Base-by-base conservation (phyloP, 257 asterid genomes). In the Primulina huaijiensis region DNA sequence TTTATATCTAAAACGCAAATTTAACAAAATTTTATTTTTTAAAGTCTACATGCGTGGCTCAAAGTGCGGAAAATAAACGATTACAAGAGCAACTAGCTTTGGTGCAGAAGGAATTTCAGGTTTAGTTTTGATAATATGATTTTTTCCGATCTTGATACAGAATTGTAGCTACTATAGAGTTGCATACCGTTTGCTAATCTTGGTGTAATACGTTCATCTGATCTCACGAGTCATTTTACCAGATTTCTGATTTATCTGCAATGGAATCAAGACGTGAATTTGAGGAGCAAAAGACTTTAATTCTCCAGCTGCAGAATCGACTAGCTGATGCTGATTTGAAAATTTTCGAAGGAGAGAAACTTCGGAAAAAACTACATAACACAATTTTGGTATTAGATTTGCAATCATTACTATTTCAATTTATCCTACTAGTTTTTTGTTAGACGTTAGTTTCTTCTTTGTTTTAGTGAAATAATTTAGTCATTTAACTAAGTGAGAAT, bases 291-390 rank as follows among this genome's bases (percentile, higher is more conserved):
- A 82, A 83, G 65, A 67, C 77, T 46, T 58, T 79, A 37, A 82
- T 88, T 25, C 25, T 30, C 63, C 92, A 91, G 65, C 71, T 95
- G 61, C 85, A 82, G 37, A 80, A 29, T 67, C 96, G 95, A 14
- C 85, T 95, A 21, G 87, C 87, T 55, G 96, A 89, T 31, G 95
- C 99, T 17, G 99, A 95, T 65, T 56, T 59, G 23, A 92, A 92
- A 64, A 83, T 92, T 68, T 74, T 85, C 6, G 99, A 92, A 79
- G 98, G 98, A 70, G 98, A 89, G 76, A 79, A 83, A 65, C 84
- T 86, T n/a, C 89, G 99, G 8, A 95, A 92, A 71, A 92, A 92
- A 78, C 74, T 92, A 64, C 99, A 95, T 59, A 95, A 95, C 81
- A 92, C 99, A 2, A 95, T 95, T 62, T 77, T 95, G 93, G 99